phyloP scores from a whole-genome alignment of 805 yeast species.

The Saccharomycopsis malanga region DNA sequence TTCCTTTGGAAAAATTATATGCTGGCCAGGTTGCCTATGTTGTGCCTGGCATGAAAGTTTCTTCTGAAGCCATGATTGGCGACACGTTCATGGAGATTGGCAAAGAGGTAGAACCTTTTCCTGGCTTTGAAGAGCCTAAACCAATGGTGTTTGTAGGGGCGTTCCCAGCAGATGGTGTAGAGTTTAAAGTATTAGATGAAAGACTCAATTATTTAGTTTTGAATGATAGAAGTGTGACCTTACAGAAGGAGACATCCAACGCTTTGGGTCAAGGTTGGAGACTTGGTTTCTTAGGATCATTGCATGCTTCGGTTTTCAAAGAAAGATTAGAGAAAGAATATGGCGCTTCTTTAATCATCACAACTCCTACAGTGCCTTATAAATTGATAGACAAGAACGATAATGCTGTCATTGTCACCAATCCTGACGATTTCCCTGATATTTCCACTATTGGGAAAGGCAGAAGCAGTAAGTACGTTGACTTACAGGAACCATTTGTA shows the following conservation, averaged over 20 bases:
- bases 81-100: conserved; percentile 74
- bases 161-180: conserved; percentile 91
- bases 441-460: conserved; percentile 29
- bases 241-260: conserved; percentile 84
- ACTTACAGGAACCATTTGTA: conserved; percentile 77
- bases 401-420: conserved; percentile 57
- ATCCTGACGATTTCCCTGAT: conserved; percentile 91
- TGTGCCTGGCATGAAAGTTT: conserved; percentile 89
- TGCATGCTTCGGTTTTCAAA: conserved; percentile 91
- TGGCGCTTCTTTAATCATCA: conserved; percentile 84
- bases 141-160: conserved; percentile 99
- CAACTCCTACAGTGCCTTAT: conserved; percentile 96
- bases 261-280: conserved; percentile 99
- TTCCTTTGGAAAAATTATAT: conserved; percentile 51
- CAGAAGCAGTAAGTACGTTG: conserved; percentile 41
- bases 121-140: conserved; percentile 94
- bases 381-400: conserved; percentile 65
- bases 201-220: conserved; percentile 80
- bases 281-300: conserved; percentile 85
- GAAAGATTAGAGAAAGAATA: conserved; percentile 90
- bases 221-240: conserved; percentile 85
- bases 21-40: conserved; percentile 96
- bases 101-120: conserved; percentile 62
- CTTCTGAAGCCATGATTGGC: conserved; percentile 82
- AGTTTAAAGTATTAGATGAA: conserved; percentile 83